These are phyloP conservation scores for Fraxinus xanthoxyloides DNA, from an alignment of 305 asterid genomes.

Conservation along the genomic window DNA sequence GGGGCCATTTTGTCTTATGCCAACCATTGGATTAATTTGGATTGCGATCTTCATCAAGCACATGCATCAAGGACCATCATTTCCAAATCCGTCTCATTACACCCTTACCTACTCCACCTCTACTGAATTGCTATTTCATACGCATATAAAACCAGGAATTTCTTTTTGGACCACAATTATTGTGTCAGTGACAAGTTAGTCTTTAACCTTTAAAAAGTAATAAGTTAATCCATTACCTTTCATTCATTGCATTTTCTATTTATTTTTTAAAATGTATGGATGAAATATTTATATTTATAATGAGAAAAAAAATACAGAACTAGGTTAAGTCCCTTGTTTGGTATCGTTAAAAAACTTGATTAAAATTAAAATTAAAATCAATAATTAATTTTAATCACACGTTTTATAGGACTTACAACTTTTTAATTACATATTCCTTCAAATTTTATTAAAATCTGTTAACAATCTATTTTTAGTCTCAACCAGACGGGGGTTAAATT, in stretches of 20 bases:
- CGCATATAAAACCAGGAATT: not conserved
- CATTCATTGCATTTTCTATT: not conserved
- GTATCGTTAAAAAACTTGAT: not conserved
- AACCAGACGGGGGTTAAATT: not conserved
- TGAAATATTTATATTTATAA: not conserved
- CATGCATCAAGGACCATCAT: conserved; percentile 20
- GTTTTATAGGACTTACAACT: not conserved
- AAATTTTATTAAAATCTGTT: no score
- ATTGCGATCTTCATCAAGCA: not conserved
- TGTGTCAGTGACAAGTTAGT: not conserved
- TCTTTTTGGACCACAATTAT: not conserved
- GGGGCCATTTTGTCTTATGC: not conserved
- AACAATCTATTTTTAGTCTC: no score
- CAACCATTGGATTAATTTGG: not conserved
- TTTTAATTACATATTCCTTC: no score
- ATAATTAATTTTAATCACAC: not conserved
- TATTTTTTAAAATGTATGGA: not conserved
- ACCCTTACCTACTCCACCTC: conserved; percentile 47
- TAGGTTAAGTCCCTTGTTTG: not conserved
- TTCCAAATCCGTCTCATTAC: conserved; percentile 29
- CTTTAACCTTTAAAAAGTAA: not conserved
- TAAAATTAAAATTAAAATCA: no score
- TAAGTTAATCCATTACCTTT: not conserved
- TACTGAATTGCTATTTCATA: not conserved
- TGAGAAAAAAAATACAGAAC: not conserved